phyloP scores from a whole-genome alignment of 169 alveolate species.

The Theileria sp. region DNA sequence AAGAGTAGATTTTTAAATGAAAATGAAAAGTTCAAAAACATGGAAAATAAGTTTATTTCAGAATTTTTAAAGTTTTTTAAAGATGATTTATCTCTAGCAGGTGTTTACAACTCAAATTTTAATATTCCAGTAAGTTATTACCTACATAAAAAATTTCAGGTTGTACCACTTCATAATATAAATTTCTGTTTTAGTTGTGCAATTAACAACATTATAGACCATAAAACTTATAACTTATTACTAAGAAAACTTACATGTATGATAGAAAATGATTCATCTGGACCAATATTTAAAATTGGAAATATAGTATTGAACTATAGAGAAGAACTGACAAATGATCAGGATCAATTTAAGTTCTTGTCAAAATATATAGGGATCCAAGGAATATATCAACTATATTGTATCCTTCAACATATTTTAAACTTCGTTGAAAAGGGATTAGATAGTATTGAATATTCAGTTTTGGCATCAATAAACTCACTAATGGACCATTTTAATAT shows the following conservation, averaged over 20 bases:
- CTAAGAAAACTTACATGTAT: slow-evolving; percentile 5
- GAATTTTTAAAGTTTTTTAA: neutral
- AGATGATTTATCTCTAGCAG: neutral
- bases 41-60: neutral
- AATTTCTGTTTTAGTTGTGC: slow-evolving; percentile 46
- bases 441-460: slow-evolving; percentile 16
- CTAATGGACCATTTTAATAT: slow-evolving; percentile 30
- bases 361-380: slow-evolving; percentile 45
- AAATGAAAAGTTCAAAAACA: neutral
- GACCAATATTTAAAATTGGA: neutral
- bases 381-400: slow-evolving; percentile 56
- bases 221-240: slow-evolving; percentile 7
- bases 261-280: neutral
- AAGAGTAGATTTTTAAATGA: neutral
- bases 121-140: slow-evolving; percentile 10
- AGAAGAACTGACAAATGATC: slow-evolving; percentile 8
- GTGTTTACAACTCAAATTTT: neutral
- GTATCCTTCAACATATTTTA: slow-evolving; percentile 50
- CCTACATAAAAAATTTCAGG: neutral
- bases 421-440: slow-evolving; percentile 26
- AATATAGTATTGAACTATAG: slow-evolving; percentile 9
- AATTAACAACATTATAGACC: slow-evolving; percentile 25
- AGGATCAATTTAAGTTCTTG: slow-evolving; percentile 21
- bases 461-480: slow-evolving; percentile 11
- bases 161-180: slow-evolving; percentile 41